These are phyloP conservation scores for Cyclotella choctawhatcheeana DNA, from an alignment of 108 stramenopile genomes.

Conservation along the genomic window DNA sequence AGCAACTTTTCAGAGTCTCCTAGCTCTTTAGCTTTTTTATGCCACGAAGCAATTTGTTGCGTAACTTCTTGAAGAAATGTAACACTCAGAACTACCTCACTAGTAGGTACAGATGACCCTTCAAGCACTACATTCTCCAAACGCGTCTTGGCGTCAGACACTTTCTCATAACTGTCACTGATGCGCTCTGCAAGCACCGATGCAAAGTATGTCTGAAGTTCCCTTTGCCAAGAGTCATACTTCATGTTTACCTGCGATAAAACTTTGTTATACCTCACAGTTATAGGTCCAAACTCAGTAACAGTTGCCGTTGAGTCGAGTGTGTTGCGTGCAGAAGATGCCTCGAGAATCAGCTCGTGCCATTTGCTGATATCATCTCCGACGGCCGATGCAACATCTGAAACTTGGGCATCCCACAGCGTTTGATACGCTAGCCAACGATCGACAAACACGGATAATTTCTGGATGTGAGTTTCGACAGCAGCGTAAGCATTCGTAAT, in stretches of 20 bases:
- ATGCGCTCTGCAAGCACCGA: conserved; percentile 73
- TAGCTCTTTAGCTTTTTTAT: conserved; percentile 69
- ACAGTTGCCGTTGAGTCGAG: conserved; percentile 85
- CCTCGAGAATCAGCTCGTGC: conserved; percentile 85
- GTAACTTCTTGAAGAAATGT: conserved; percentile 92
- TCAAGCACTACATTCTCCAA: conserved; percentile 89
- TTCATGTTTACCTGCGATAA: conserved; percentile 94
- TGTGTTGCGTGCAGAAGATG: conserved; percentile 82
- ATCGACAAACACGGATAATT: conserved; percentile 74
- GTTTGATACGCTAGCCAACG: conserved; percentile 96
- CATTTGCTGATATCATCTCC: conserved; percentile 89
- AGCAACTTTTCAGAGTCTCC: conserved; percentile 84
- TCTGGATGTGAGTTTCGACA: conserved; percentile 73
- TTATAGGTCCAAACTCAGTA: conserved; percentile 87
- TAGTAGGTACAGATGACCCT: conserved; percentile 77
- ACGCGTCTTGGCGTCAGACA: conserved; percentile 69
- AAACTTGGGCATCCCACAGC: conserved; percentile 94
- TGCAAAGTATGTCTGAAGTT: conserved; percentile 92
- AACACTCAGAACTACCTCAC: conserved; percentile 92
- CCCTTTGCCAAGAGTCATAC: conserved; percentile 98
- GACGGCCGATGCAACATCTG: conserved; percentile 77
- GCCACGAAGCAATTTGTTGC: conserved; percentile 60
- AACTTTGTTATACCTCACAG: conserved; percentile 91
- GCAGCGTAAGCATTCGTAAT: conserved; percentile 70
- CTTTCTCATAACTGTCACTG: conserved; percentile 63